A percentile compares a stretch with the other conserved stretches of the same genome.
Conservation (phyloP, 169 alveolate genomes). For the Plasmodium gonderi region DNA sequence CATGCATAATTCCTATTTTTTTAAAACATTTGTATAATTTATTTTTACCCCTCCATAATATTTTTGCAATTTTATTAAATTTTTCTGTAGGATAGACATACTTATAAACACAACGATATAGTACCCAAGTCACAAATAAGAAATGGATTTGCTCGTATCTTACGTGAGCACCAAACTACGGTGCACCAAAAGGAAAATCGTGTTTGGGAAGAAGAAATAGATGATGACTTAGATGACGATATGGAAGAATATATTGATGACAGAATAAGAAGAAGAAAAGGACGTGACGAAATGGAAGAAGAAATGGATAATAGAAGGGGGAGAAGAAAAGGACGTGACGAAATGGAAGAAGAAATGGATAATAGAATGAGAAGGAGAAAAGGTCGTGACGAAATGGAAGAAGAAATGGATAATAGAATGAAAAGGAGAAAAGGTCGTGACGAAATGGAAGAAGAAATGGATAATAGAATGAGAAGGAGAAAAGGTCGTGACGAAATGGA, state of each 20-base stretch:
- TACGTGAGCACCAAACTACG: not conserved
- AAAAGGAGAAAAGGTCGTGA: too few relatives aligned
- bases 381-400: too few relatives aligned
- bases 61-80: too few relatives aligned
- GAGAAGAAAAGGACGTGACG: not conserved
- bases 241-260: not conserved
- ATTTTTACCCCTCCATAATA: not conserved
- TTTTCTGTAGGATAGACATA: not conserved
- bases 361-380: not conserved
- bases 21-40: not conserved
- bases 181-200: not conserved
- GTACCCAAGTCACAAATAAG: not conserved
- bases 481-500: too few relatives aligned
- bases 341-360: not conserved
- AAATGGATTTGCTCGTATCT: not conserved
- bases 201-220: not conserved
- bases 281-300: not conserved
- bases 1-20: not conserved
- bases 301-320: not conserved
- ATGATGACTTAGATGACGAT: not conserved
- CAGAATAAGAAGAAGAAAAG: not conserved
- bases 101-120: not conserved
- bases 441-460: not conserved
- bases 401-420: not conserved
- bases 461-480: too few relatives aligned